phyloP scores from a whole-genome alignment of 2,329 filamentous ascomycete species.

The Herpotrichia juniperi region DNA sequence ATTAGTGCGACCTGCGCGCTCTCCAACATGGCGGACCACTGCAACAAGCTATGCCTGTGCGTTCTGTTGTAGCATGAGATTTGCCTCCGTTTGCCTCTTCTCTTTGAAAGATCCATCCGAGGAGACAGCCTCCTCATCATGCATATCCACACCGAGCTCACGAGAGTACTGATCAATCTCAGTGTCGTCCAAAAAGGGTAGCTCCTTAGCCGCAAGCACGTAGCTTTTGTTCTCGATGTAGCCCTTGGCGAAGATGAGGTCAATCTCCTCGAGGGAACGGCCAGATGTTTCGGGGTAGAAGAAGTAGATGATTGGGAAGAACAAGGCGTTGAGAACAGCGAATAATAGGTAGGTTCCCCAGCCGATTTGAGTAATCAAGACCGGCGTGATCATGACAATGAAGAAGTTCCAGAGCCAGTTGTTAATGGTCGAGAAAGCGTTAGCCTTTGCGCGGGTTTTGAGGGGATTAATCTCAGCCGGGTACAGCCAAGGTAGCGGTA shows the following conservation, averaged over 20 bases:
- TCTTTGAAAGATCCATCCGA: too few species aligned
- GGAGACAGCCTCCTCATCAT: too few species aligned
- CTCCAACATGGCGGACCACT: too few species aligned
- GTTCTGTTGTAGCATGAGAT: too few species aligned
- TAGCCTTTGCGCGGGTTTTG: slow-evolving; percentile 52
- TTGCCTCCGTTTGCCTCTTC: too few species aligned
- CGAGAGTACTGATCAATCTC: too few species aligned
- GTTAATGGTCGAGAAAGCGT: slow-evolving; percentile 50
- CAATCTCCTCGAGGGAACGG: slow-evolving; percentile 21
- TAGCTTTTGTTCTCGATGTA: too few species aligned
- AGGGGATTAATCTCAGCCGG: slow-evolving; percentile 53
- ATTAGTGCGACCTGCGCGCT: too few species aligned
- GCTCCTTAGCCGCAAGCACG: too few species aligned
- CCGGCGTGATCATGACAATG: slow-evolving; percentile 56
- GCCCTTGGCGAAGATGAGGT: slow-evolving; percentile 17
- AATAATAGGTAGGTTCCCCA: slow-evolving; percentile 58
- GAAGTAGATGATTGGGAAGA: slow-evolving; percentile 51
- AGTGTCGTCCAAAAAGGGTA: too few species aligned
- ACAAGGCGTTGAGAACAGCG: slow-evolving; percentile 50
- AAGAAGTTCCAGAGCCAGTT: slow-evolving; percentile 55
- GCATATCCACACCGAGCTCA: too few species aligned
- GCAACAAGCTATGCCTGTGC: too few species aligned
- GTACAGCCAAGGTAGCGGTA: slow-evolving; percentile 54
- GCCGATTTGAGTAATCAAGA: slow-evolving; percentile 49
- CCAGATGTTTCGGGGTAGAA: slow-evolving; percentile 23